Base-by-base conservation (phyloP, 2,329 filamentous ascomycete species). In the Sarocladiaceae sp. region DNA sequence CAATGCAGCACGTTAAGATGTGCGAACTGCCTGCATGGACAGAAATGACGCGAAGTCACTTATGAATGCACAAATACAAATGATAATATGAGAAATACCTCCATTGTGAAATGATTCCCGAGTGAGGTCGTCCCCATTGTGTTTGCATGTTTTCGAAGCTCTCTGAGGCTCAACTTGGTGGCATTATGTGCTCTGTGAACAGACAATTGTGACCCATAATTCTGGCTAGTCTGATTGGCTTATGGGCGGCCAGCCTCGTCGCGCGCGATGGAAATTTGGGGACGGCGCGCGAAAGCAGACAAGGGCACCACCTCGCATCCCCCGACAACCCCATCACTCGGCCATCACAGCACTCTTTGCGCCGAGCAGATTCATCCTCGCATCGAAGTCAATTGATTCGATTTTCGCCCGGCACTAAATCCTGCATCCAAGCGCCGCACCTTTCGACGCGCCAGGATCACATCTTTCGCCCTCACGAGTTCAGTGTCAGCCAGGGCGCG, bases 231-330 rank as follows among this genome's bases (percentile, higher is more conserved):
- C 6, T 57, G 51, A 69, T 69, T 67, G 66, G 67, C 17, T 51
- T n/a, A 51, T 23, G 5, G 8, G 18, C 15, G 12, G 11, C 48
- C 52, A 28, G 61, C 64, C 66, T 67, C 56, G 66, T 68, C 65
- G 66, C 67, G 67, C 68, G 44, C 44, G 28, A 22, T 33, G 52
- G 60, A 68, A 66, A 62, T 69, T 68, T 67, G 64, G 66, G 23
- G 44, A 54, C 52, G 23, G 53, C 53, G 53, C 55, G 51, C 39
- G 51, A 40, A 42, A 25, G 25, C 40, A 51, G 33, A 33, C 44
- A 29, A 48, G 44, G 44, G 44, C 25, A 48, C n/a, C 26, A 31
- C 12, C 22, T 11, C 13, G 26, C 26, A 12, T 29, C 23, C 18
- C 4, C n/a, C 44, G 26, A 31, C 44, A 4, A 13, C 44, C 28